phyloP scores from a whole-genome alignment of 2,329 filamentous ascomycete species.

The Grosmannia serpens region DNA sequence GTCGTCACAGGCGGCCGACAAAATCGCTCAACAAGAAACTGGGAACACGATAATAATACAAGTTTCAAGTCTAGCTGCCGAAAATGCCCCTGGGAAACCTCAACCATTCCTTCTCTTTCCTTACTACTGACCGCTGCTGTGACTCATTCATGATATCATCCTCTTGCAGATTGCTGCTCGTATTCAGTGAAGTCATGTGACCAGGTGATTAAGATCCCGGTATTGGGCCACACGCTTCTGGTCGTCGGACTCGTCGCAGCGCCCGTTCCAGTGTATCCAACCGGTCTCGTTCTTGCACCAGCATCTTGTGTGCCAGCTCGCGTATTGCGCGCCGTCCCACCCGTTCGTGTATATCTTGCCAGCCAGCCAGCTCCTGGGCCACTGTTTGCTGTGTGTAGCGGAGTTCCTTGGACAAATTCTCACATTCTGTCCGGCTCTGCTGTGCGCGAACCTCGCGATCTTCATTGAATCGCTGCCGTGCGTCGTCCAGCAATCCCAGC shows the following conservation, averaged over 20 bases:
- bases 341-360: conserved; percentile 79
- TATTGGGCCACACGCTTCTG: neutral
- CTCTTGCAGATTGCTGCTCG: too few relatives aligned
- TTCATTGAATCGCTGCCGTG: conserved; percentile 66
- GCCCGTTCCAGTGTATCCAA: conserved; percentile 73
- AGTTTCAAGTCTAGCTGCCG: neutral
- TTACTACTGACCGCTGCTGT: neutral
- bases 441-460: conserved; percentile 74
- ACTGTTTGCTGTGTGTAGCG: conserved; percentile 90
- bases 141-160: neutral
- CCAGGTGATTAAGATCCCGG: neutral
- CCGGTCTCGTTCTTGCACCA: conserved; percentile 68
- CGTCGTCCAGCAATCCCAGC: conserved; percentile 73
- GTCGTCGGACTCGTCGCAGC: conserved; percentile 45
- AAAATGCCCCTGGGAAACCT: neutral
- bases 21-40: conserved; percentile 1
- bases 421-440: conserved; percentile 57
- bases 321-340: conserved; percentile 64
- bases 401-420: conserved; percentile 67
- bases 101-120: neutral
- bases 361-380: conserved; percentile 80
- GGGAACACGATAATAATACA: neutral
- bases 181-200: too few relatives aligned
- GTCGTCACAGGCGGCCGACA: neutral
- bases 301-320: conserved; percentile 64